phyloP scores from a whole-genome alignment of 1,139 yeast genomes.

The Yamadazyma sp. region DNA sequence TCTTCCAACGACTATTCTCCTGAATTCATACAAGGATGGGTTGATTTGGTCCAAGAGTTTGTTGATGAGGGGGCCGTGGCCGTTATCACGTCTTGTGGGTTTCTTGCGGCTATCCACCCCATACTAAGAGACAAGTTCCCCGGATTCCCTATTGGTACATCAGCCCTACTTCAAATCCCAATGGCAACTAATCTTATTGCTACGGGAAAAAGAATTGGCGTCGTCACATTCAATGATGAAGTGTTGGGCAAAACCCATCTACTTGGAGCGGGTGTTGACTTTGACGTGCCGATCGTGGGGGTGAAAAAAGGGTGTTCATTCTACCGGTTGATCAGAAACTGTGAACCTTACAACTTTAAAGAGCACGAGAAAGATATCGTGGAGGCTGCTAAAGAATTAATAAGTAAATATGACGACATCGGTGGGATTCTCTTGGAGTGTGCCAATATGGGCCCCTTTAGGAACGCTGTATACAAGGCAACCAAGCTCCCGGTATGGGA shows the following conservation, averaged over 20 bases:
- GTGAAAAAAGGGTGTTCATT: slow-evolving; percentile 18
- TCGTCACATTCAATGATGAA: slow-evolving; percentile 26
- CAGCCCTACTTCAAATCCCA: slow-evolving; percentile 28
- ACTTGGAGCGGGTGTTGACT: slow-evolving; percentile 22
- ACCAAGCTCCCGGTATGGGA: slow-evolving; percentile 22
- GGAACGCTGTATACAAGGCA: slow-evolving; percentile 17
- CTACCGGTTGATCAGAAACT: slow-evolving; percentile 18
- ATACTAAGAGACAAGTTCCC: slow-evolving; percentile 17
- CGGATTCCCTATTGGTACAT: slow-evolving; percentile 27
- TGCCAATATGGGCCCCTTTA: slow-evolving; percentile 26
- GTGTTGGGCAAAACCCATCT: slow-evolving; percentile 23
- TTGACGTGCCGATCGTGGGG: slow-evolving; percentile 18
- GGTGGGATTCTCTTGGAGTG: slow-evolving; percentile 26
- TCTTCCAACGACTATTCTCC: slow-evolving; percentile 12
- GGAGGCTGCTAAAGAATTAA: slow-evolving; percentile 15
- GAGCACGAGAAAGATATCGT: slow-evolving; percentile 9
- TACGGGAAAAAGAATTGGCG: slow-evolving; percentile 20
- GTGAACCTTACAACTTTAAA: slow-evolving; percentile 22
- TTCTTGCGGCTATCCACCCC: slow-evolving; percentile 24
- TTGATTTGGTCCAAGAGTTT: slow-evolving; percentile 14
- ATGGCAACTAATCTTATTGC: slow-evolving; percentile 18
- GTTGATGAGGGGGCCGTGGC: slow-evolving; percentile 20
- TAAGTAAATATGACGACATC: slow-evolving; percentile 11
- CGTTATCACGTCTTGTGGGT: slow-evolving; percentile 22
- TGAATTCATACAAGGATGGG: slow-evolving; percentile 17